Conservation (phyloP, 225 moss, liverwort and hornwort genomes). For the Pseudisothecium myosuroides region DNA sequence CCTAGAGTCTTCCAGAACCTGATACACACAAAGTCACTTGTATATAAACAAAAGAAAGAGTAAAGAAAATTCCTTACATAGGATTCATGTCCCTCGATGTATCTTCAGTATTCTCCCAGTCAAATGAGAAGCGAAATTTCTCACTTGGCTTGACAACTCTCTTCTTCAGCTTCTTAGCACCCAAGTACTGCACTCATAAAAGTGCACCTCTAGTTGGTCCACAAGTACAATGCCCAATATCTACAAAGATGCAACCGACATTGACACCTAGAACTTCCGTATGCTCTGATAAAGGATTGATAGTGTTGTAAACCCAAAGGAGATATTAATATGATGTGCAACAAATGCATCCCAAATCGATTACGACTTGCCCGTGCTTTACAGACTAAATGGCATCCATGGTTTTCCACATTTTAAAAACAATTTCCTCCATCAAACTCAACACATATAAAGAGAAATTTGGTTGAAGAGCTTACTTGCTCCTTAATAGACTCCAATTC, state of each 20-base stretch:
- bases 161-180: constrained; percentile 98
- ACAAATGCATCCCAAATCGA: neutral
- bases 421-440: neutral
- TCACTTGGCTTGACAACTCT: constrained; percentile 97
- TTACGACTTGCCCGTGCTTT: neutral
- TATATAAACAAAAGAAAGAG: neutral
- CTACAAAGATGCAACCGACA: neutral
- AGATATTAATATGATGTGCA: neutral
- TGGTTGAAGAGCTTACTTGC: constrained; percentile 42
- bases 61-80: constrained; percentile 7
- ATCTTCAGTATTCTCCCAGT: constrained; percentile 99
- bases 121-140: constrained; percentile 96
- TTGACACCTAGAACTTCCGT: neutral
- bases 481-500: constrained; percentile 96
- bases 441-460: neutral
- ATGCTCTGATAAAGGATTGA: neutral
- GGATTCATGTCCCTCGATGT: constrained; percentile 68
- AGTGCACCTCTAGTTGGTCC: neutral
- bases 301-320: neutral
- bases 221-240: neutral
- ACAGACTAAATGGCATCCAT: neutral
- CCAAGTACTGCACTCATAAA: constrained; percentile 67
- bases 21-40: neutral
- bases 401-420: neutral
- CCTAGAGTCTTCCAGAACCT: neutral